Evolutionary conservation across 148 eudicot genomes (phyloP).

Genomic region (Camellia sinensis): DNA sequence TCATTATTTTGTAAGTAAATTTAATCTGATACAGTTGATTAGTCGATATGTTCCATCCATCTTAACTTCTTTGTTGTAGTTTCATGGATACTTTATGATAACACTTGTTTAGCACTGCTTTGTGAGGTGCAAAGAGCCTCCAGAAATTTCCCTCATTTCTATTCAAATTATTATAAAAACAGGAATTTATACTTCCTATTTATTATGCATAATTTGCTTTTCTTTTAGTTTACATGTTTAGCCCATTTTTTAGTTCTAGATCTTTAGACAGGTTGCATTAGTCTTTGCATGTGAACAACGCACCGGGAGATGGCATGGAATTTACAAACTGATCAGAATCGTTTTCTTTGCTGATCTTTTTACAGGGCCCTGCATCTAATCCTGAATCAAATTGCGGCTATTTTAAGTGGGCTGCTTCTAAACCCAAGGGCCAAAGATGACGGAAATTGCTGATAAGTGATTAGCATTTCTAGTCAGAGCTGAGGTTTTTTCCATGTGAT

Average conservation of each 20-base stretch:
- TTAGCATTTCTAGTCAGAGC: not conserved
- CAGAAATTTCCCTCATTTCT: not conserved
- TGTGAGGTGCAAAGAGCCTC: not conserved
- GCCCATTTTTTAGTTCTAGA: not conserved
- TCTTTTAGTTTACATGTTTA: not conserved
- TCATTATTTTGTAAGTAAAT: not conserved
- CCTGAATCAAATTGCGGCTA: constrained; percentile 92
- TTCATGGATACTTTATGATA: not conserved
- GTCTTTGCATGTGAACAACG: not conserved
- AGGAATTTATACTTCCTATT: not conserved
- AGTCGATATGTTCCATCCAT: not conserved
- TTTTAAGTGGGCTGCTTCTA: constrained; percentile 86
- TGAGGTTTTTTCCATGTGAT: not conserved
- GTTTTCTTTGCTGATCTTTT: not conserved
- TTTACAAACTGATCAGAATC: not conserved
- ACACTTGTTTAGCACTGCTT: not conserved
- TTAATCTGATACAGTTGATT: not conserved
- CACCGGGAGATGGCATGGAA: not conserved
- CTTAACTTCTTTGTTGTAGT: not conserved
- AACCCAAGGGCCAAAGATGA: constrained; percentile 40
- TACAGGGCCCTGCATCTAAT: constrained; percentile 94
- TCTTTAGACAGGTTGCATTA: not conserved
- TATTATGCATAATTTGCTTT: not conserved
- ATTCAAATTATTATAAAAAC: not conserved
- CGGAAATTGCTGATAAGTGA: not conserved